phyloP scores from a whole-genome alignment of 2,329 filamentous ascomycete genomes.

The Cordyceps cateniannulata region DNA sequence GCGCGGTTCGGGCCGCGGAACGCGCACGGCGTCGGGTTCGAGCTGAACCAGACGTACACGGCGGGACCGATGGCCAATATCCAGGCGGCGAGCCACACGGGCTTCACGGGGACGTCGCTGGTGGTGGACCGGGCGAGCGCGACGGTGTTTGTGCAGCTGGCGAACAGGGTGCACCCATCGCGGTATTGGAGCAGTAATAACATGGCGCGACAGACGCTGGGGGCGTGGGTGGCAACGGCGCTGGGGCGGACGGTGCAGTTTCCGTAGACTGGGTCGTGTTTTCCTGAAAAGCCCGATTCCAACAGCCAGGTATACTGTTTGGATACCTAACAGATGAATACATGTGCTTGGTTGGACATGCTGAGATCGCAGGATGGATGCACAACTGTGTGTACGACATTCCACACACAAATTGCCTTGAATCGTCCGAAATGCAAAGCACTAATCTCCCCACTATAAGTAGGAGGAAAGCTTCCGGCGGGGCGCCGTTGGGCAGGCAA shows the following conservation, averaged over 20 bases:
- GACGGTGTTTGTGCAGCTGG: conserved; percentile 18
- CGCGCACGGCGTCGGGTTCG: conserved; percentile 25
- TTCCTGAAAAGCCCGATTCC: no score
- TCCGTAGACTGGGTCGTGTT: neutral
- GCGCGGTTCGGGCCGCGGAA: conserved; percentile 20
- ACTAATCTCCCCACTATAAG: no score
- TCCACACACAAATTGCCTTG: no score
- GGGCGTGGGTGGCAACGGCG: conserved; percentile 16
- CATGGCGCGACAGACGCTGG: conserved; percentile 19
- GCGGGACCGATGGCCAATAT: conserved; percentile 22
- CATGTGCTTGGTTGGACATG: no score
- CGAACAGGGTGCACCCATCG: conserved; percentile 21
- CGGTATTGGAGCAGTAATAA: conserved; percentile 25
- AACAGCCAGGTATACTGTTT: no score
- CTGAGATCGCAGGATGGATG: no score
- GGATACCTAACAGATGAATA: no score
- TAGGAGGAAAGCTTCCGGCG: no score
- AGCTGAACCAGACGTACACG: conserved; percentile 27
- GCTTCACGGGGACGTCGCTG: conserved; percentile 21
- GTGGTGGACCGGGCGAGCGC: conserved; percentile 19
- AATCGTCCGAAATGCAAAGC: no score
- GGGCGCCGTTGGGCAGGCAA: no score
- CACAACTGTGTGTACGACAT: no score
- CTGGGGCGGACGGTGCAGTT: conserved; percentile 15
- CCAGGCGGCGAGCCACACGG: conserved; percentile 20